These are phyloP conservation scores for Cryphonectria japonica DNA, from an alignment of 2,329 filamentous ascomycete species.

Conservation along the genomic window DNA sequence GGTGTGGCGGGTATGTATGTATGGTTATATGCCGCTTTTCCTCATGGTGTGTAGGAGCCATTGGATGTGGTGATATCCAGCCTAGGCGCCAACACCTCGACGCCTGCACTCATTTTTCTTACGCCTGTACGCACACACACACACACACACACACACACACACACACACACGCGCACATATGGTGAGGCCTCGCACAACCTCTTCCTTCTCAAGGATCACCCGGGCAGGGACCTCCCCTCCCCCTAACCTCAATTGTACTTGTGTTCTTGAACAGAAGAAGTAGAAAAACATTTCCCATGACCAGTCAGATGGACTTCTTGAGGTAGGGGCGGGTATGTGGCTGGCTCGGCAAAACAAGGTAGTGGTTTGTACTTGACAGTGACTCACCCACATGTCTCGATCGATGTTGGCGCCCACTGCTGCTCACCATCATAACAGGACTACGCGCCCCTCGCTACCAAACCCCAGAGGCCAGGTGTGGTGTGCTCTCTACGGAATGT, in stretches of 20 bases:
- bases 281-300: neutral
- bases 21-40: neutral
- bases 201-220: neutral
- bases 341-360: neutral
- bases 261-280: neutral
- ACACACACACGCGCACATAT: too few species aligned
- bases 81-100: neutral
- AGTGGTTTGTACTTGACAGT: neutral
- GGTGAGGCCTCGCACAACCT: neutral
- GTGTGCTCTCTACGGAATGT: neutral
- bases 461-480: neutral
- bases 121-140: neutral
- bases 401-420: constrained; percentile 21
- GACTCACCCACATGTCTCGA: neutral
- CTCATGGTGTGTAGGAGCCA: neutral
- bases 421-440: neutral
- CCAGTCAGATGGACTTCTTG: neutral
- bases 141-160: too few species aligned
- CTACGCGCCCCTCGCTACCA: neutral
- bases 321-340: constrained; percentile 26
- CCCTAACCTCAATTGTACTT: too few species aligned
- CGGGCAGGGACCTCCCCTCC: neutral
- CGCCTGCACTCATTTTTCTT: neutral
- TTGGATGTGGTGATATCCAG: neutral
- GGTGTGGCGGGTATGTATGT: neutral